phyloP scores from a whole-genome alignment of 176 grass and related monocot species.

The Secale cereale region DNA sequence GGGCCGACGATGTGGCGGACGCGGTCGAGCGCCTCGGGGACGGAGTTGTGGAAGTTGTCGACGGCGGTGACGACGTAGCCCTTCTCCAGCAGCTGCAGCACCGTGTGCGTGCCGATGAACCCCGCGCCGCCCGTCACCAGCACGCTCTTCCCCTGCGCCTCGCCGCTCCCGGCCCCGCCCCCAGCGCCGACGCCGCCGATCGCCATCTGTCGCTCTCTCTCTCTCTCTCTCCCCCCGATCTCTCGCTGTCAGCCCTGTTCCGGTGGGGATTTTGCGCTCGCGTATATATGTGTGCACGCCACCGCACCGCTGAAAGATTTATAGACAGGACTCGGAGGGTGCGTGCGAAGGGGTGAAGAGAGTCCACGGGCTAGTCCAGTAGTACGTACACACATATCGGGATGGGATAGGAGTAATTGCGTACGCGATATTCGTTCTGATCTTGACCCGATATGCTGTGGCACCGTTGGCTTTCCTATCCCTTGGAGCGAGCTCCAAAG shows the following conservation, averaged over 20 bases:
- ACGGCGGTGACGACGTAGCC: slow-evolving; percentile 70
- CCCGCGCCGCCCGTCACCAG: slow-evolving; percentile 90
- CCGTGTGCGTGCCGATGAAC: slow-evolving; percentile 95
- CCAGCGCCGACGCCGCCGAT: slow-evolving; percentile 19
- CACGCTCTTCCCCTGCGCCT: slow-evolving; percentile 25
- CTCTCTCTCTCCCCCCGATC: fast-evolving
- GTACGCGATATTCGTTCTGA: not conserved
- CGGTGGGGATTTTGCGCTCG: not conserved
- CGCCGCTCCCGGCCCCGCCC: not conserved
- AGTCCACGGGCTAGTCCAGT: not conserved
- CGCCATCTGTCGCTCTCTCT: slow-evolving; percentile 5
- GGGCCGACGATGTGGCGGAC: slow-evolving; percentile 73
- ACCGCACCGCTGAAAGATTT: no score
- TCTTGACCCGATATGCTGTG: not conserved
- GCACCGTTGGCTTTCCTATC: no score
- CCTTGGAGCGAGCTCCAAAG: no score
- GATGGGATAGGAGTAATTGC: no score
- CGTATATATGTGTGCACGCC: not conserved
- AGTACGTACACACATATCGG: not conserved
- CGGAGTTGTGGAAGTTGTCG: slow-evolving; percentile 97
- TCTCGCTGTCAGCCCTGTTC: not conserved
- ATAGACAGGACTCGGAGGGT: no score
- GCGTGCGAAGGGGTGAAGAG: not conserved
- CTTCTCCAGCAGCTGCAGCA: slow-evolving; percentile 68
- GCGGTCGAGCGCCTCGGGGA: slow-evolving; percentile 73